Percentiles rank a stretch among this genome's conserved stretches.
Evolutionary conservation across 345 rosid species (phyloP).

Genomic region (Lumnitzera racemosa): DNA sequence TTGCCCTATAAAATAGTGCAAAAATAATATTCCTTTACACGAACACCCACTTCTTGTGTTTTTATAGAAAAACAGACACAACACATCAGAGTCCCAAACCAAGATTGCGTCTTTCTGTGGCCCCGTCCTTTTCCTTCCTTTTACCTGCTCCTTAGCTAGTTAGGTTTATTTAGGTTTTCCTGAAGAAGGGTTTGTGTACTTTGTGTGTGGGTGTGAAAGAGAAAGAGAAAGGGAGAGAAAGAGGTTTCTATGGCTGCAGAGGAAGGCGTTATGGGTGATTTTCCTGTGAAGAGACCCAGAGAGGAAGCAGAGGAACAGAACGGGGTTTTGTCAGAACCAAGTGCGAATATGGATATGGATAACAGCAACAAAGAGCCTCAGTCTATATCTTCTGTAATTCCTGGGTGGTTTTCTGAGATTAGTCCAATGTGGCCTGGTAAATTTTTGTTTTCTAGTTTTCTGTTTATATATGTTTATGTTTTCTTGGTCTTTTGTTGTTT

Average conservation of each 20-base stretch:
- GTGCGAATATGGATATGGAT: conserved; percentile 20
- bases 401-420: conserved; percentile 55
- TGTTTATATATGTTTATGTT: neutral
- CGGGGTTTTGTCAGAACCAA: conserved; percentile 15
- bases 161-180: too few species aligned
- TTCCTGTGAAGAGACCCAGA: conserved; percentile 33
- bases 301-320: conserved; percentile 26
- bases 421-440: conserved; percentile 64
- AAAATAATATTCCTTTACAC: too few species aligned
- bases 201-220: too few species aligned
- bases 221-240: too few species aligned
- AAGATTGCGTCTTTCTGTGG: too few species aligned
- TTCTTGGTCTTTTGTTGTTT: neutral
- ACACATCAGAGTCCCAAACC: too few species aligned
- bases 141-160: too few species aligned
- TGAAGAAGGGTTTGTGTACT: too few species aligned
- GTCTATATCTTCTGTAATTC: conserved; percentile 30
- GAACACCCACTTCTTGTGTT: too few species aligned
- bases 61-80: too few species aligned
- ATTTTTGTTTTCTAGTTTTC: neutral
- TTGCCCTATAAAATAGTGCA: too few species aligned
- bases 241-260: conserved; percentile 4
- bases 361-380: conserved; percentile 1
- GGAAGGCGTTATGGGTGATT: conserved; percentile 13
- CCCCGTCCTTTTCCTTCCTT: too few species aligned